Percentiles rank a stretch among this genome's conserved stretches.
phyloP scores from a whole-genome alignment of 2,329 filamentous ascomycete genomes.

The Exophiala sp. region DNA sequence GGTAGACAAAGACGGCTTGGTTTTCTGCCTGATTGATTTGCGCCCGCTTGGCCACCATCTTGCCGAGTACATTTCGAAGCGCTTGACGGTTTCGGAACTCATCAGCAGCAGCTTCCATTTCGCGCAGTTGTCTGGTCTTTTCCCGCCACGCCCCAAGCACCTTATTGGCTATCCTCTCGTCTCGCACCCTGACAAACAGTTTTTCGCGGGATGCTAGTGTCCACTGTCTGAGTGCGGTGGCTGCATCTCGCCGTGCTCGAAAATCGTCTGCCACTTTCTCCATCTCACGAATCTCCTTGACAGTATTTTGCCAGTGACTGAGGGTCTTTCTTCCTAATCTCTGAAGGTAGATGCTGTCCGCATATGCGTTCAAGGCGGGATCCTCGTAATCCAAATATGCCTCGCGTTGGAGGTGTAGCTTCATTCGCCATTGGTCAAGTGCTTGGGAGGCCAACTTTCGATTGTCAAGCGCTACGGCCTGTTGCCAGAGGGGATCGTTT shows the following conservation, averaged over 20 bases:
- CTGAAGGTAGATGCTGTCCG: conserved; percentile 9
- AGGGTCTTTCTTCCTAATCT: conserved; percentile 15
- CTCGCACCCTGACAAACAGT: conserved; percentile 13
- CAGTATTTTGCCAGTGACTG: conserved; percentile 12
- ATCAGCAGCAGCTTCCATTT: conserved; percentile 17
- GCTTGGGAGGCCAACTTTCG: conserved; percentile 18
- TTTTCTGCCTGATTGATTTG: conserved; percentile 11
- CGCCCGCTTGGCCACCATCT: conserved; percentile 5
- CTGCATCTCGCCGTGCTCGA: conserved; percentile 10
- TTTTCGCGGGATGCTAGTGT: conserved; percentile 18
- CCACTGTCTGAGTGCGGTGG: conserved; percentile 11
- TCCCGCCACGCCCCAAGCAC: conserved; percentile 13
- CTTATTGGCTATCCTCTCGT: conserved; percentile 8
- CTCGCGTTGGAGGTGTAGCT: conserved; percentile 10
- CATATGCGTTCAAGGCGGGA: conserved; percentile 9
- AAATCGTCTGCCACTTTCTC: conserved; percentile 14
- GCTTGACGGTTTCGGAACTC: conserved; percentile 10
- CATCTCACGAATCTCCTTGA: conserved; percentile 7
- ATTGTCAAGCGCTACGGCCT: conserved; percentile 21
- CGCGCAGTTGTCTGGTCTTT: conserved; percentile 8
- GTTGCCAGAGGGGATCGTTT: conserved; percentile 17
- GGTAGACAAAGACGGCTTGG: conserved; percentile 12
- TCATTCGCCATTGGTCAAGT: conserved; percentile 15
- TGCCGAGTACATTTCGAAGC: conserved; percentile 8
- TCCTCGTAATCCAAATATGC: conserved; percentile 15